phyloP scores from a whole-genome alignment of 495 filamentous ascomycete species.

The Aspergillus cavernicola region DNA sequence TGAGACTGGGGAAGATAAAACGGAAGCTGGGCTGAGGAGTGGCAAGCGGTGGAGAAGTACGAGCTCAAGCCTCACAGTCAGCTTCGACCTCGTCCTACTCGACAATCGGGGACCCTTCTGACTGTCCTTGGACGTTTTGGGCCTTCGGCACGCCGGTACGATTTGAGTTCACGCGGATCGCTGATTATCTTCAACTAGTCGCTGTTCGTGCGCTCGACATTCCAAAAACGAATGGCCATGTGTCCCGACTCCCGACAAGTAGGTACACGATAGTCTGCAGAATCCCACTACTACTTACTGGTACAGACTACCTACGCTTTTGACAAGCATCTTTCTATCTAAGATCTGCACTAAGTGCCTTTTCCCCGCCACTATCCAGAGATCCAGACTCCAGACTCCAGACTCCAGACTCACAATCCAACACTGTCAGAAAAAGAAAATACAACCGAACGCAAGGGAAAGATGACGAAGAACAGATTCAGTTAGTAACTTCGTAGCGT shows the following conservation, averaged over 20 bases:
- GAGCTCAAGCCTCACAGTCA: too few relatives aligned
- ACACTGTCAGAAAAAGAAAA: neutral
- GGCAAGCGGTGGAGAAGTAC: slow-evolving; percentile 9
- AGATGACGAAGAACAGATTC: neutral
- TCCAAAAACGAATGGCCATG: neutral
- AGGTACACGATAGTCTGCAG: neutral
- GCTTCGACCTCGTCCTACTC: too few relatives aligned
- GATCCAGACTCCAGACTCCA: too few relatives aligned
- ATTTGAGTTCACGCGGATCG: too few relatives aligned
- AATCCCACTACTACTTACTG: too few relatives aligned
- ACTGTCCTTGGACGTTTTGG: too few relatives aligned
- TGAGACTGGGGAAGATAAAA: neutral
- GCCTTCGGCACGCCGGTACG: too few relatives aligned
- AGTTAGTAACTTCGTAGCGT: neutral
- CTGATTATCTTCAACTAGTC: too few relatives aligned
- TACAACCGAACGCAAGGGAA: neutral
- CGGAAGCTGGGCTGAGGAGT: neutral
- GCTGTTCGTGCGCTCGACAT: neutral
- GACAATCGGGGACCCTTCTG: too few relatives aligned
- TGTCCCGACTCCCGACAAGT: neutral
- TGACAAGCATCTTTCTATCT: neutral
- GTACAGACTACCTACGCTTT: too few relatives aligned
- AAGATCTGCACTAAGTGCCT: neutral
- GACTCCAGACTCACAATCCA: too few relatives aligned
- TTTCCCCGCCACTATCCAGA: too few relatives aligned